phyloP scores from a whole-genome alignment of 2,329 filamentous ascomycete genomes.

The Neopestalotiopsis sp. region DNA sequence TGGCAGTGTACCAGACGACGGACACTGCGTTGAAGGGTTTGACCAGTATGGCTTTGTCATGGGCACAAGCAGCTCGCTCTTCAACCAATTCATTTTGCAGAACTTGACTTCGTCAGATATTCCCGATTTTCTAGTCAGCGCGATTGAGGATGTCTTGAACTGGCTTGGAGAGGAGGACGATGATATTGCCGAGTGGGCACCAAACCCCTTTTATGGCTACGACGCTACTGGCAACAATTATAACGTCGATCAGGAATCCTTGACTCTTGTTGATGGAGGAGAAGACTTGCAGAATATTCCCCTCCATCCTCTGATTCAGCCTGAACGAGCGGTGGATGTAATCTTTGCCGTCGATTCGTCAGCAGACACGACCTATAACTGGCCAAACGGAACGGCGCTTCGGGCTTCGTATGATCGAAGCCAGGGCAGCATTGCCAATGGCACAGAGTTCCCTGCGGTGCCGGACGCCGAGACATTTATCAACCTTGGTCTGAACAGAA shows the following conservation, averaged over 20 bases:
- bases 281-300: constrained; percentile 82
- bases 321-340: constrained; percentile 74
- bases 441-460: constrained; percentile 73
- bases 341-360: constrained; percentile 83
- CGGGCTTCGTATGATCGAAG: constrained; percentile 77
- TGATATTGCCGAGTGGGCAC: constrained; percentile 75
- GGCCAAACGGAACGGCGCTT: constrained; percentile 80
- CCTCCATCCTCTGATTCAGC: constrained; percentile 78
- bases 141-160: constrained; percentile 57
- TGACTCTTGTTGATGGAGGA: constrained; percentile 81
- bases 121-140: constrained; percentile 55
- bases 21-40: constrained; percentile 76
- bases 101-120: constrained; percentile 57
- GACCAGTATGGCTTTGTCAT: constrained; percentile 85
- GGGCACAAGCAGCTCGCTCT: constrained; percentile 84
- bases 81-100: constrained; percentile 77
- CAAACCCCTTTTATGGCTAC: constrained; percentile 78
- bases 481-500: constrained; percentile 75
- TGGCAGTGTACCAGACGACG: constrained; percentile 61
- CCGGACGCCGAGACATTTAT: constrained; percentile 80
- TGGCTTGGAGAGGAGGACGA: constrained; percentile 63
- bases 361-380: constrained; percentile 71
- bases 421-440: constrained; percentile 60
- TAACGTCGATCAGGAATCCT: constrained; percentile 55
- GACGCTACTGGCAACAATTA: constrained; percentile 61